A percentile compares a stretch with the other conserved stretches of the same genome.
Conservation (phyloP, 192 early-diverging fungal genomes). For the Podila horticola region DNA sequence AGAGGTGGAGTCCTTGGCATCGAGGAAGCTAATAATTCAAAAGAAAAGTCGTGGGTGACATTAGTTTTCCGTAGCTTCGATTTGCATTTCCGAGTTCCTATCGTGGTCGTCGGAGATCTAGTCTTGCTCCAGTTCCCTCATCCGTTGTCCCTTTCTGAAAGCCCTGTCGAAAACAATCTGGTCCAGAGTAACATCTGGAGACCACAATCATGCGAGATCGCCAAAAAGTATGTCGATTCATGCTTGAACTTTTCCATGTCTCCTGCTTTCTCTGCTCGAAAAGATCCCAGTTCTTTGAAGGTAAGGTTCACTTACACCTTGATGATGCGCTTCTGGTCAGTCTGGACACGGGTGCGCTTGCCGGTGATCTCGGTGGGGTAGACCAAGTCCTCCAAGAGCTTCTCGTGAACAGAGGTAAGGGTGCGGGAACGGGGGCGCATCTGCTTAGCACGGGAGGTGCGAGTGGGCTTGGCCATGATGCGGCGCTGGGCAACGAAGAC, state of each 20-base stretch:
- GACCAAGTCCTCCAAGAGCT: slow-evolving; percentile 96
- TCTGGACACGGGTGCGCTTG: slow-evolving; percentile 96
- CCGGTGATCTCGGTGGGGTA: slow-evolving; percentile 99
- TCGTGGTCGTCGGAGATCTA: no score
- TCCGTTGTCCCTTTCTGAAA: no score
- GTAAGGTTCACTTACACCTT: slow-evolving; percentile 87
- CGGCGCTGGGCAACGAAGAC: slow-evolving; percentile 93
- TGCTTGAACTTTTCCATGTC: no score
- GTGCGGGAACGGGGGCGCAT: slow-evolving; percentile 96
- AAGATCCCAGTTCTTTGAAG: no score
- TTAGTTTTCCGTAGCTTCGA: no score
- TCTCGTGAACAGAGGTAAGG: slow-evolving; percentile 95
- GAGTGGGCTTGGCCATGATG: slow-evolving; percentile 94
- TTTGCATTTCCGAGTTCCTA: no score
- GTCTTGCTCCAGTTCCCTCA: no score
- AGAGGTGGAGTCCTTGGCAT: slow-evolving; percentile 97
- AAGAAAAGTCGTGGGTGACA: slow-evolving; percentile 1
- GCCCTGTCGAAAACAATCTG: no score
- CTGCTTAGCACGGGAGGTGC: slow-evolving; percentile 91
- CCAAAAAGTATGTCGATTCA: no score
- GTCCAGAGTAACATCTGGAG: no score
- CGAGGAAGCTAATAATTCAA: slow-evolving; percentile 76
- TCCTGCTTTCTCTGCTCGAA: no score
- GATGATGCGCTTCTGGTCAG: slow-evolving; percentile 93
- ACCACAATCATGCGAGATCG: no score